Evolutionary conservation across 768 basidiomycete species (phyloP).

Genomic region (Gloeopeniophorella convolvens): DNA sequence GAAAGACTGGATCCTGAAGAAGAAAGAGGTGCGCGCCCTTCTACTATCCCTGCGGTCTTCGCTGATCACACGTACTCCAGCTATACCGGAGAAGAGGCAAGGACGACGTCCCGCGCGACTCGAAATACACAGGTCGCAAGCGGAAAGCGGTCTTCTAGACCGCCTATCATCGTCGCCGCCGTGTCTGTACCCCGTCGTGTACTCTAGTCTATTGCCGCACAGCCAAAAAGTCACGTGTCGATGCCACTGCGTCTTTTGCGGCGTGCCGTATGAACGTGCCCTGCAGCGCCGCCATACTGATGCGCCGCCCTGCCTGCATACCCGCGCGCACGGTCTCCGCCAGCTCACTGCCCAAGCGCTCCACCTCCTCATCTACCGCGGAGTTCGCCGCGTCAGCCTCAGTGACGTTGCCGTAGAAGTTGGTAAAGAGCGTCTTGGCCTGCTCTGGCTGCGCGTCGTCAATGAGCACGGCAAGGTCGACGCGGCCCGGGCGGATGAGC

Average conservation of each 20-base stretch:
- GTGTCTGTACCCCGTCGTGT: constrained; percentile 1
- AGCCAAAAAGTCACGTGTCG: constrained; percentile 39
- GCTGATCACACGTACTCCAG: constrained; percentile 31
- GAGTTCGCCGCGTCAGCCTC: constrained; percentile 25
- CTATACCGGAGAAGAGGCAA: constrained; percentile 82
- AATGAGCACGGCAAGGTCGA: constrained; percentile 78
- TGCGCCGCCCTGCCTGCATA: constrained; percentile 43
- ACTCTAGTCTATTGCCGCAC: constrained; percentile 4
- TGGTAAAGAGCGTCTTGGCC: constrained; percentile 67
- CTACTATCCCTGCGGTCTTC: constrained; percentile 3
- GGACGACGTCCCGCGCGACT: constrained; percentile 75
- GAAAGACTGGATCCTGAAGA: constrained; percentile 90
- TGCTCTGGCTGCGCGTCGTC: constrained; percentile 85
- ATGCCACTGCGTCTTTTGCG: constrained; percentile 47
- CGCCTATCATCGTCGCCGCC: not conserved
- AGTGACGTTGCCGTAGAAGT: constrained; percentile 67
- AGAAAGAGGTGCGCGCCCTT: constrained; percentile 73
- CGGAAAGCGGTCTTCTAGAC: constrained; percentile 69
- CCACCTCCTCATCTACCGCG: constrained; percentile 34
- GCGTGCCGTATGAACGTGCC: constrained; percentile 85
- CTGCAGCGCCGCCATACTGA: constrained; percentile 96
- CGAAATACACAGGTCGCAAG: constrained; percentile 90
- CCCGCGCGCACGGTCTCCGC: constrained; percentile 48
- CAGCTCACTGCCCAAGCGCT: constrained; percentile 45
- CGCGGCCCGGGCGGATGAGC: constrained; percentile 90